phyloP scores from a whole-genome alignment of 1,139 yeast genomes.

The Taiozyma sp. region DNA sequence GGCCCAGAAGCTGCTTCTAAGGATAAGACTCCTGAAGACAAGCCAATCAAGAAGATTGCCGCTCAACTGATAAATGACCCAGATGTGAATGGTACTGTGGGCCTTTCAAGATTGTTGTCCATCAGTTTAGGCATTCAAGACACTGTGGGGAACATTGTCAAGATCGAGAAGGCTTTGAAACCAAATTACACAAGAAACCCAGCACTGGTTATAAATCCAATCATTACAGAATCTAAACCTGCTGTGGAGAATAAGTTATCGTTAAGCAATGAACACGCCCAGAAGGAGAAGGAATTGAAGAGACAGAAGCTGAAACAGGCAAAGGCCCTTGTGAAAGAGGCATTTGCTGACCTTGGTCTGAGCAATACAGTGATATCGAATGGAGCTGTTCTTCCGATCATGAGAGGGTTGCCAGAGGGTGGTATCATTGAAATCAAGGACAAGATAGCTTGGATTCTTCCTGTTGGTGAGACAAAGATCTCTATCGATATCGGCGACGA shows the following conservation, averaged over 20 bases:
- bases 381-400: constrained; percentile 44
- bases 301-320: constrained; percentile 24
- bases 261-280: constrained; percentile 17
- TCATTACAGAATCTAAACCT: constrained; percentile 38
- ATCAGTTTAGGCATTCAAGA: constrained; percentile 48
- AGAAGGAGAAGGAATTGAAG: constrained; percentile 18
- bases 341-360: constrained; percentile 12
- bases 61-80: constrained; percentile 47
- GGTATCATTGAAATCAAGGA: constrained; percentile 54
- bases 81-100: constrained; percentile 35
- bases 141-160: constrained; percentile 49
- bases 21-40: constrained; percentile 6
- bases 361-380: constrained; percentile 41
- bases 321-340: constrained; percentile 20
- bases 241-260: constrained; percentile 11
- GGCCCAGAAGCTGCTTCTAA: constrained; percentile 38
- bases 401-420: constrained; percentile 52
- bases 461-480: constrained; percentile 26
- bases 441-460: constrained; percentile 43
- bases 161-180: constrained; percentile 46
- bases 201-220: constrained; percentile 49
- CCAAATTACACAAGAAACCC: constrained; percentile 35
- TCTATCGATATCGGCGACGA: constrained; percentile 52
- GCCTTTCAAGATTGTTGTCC: constrained; percentile 53
- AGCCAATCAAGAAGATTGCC: constrained; percentile 35